Evolutionary conservation across 1,139 yeast species (phyloP), one percentile per base, ranked within the genome.

Genomic region (Geotrichum aggregatum): DNA sequence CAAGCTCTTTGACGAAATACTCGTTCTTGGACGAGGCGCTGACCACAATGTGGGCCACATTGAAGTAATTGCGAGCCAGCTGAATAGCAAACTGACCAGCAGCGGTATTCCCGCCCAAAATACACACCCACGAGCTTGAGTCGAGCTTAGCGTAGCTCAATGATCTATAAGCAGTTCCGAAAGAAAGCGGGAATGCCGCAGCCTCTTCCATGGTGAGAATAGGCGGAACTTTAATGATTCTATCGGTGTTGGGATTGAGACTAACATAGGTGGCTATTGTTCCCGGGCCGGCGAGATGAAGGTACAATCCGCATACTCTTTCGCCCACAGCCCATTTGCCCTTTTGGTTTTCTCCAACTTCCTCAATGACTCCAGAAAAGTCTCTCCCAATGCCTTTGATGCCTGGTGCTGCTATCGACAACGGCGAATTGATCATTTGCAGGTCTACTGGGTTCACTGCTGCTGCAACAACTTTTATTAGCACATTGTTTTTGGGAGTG

Each of bases 31-130:
- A 38, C 1, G 61, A 56, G 0, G 70, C 54, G 6, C 66, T 72
- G 1, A 73, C 77, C 1, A 77, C 78, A 11, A 82, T 71, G 49
- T 75, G 74, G 36, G 65, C 66, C 2, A 78, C 76, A 3, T 54
- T 50, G 33, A 38, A 75, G 70, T 71, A 66, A 16, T 71, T 63
- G 58, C 78, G 81, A 21, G 82, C 76, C 22, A 85, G 61, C 63
- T 83, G 88, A 30, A 81, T 72, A 1, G 77, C 75, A 68, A 73
- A 76, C 55, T 80, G 66, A 1, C 92, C 95, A 4, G 84, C 85
- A 14, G 83, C 73, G 1, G 94, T 79, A 3, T 86, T 80, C n/a
- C 85, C 92, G 40, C 95, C 95, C 55, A 84, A 72, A 38, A 87
- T 72, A 47, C 85, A 70, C 1, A 85, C 76, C 55, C 70, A 70